Evolutionary conservation across 495 filamentous ascomycete species (phyloP).

Genomic region (Trichoderma asperelloides): DNA sequence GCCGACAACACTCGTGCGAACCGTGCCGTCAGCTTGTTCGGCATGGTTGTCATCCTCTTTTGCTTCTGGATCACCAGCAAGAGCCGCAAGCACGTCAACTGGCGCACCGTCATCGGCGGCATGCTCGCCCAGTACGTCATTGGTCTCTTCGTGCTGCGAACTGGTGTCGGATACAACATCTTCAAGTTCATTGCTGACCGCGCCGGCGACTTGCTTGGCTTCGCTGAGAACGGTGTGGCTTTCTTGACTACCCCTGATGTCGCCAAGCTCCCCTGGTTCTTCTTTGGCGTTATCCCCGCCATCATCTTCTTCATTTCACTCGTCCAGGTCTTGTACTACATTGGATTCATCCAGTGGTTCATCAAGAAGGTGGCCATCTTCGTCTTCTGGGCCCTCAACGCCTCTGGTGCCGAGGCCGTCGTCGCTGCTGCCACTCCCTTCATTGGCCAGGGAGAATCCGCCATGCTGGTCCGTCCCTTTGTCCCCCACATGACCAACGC

Average conservation of each 20-base stretch:
- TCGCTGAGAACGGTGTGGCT: slow-evolving; percentile 55
- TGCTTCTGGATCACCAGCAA: slow-evolving; percentile 60
- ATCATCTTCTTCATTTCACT: slow-evolving; percentile 91
- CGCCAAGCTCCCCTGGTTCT: slow-evolving; percentile 48
- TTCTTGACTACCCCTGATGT: slow-evolving; percentile 58
- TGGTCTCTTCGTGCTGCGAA: slow-evolving; percentile 77
- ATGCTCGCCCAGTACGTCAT: slow-evolving; percentile 84
- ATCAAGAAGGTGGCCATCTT: slow-evolving; percentile 76
- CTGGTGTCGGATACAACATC: slow-evolving; percentile 69
- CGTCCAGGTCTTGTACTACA: slow-evolving; percentile 73
- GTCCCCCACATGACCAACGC: slow-evolving; percentile 72
- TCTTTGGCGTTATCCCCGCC: slow-evolving; percentile 63
- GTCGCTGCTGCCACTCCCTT: slow-evolving; percentile 92
- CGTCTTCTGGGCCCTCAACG: slow-evolving; percentile 81
- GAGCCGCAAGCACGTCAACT: slow-evolving; percentile 60
- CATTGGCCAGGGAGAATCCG: slow-evolving; percentile 88
- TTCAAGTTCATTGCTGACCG: slow-evolving; percentile 75
- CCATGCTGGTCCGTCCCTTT: slow-evolving; percentile 84
- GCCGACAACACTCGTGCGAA: slow-evolving; percentile 68
- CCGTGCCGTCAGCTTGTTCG: slow-evolving; percentile 73
- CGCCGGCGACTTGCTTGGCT: slow-evolving; percentile 61
- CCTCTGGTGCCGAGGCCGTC: slow-evolving; percentile 90
- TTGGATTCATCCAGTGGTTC: slow-evolving; percentile 76
- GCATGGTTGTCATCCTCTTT: slow-evolving; percentile 62
- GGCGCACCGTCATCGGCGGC: slow-evolving; percentile 79